Percentiles rank a stretch among this genome's conserved stretches.
phyloP scores from a whole-genome alignment of 108 stramenopile species.

The Epipyxis sp. region DNA sequence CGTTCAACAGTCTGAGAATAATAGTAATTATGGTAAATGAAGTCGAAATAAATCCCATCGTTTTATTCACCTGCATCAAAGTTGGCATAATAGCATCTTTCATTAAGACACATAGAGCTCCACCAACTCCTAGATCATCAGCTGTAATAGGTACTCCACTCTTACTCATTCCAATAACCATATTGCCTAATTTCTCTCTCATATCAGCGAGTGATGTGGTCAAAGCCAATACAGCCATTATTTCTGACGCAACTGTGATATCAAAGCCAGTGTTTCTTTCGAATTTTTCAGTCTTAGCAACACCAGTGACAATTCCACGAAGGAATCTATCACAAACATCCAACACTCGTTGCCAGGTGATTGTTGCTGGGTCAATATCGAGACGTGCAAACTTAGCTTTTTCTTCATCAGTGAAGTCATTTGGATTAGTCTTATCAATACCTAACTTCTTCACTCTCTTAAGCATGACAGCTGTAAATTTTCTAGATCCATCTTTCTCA shows the following conservation, averaged over 20 bases:
- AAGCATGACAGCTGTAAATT: slow-evolving; percentile 72
- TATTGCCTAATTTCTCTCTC: slow-evolving; percentile 80
- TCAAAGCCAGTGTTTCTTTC: slow-evolving; percentile 87
- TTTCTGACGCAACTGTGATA: slow-evolving; percentile 95
- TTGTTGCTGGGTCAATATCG: slow-evolving; percentile 84
- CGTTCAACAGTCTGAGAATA: slow-evolving; percentile 90
- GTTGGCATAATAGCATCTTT: slow-evolving; percentile 91
- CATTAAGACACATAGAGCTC: slow-evolving; percentile 93
- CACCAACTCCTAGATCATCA: slow-evolving; percentile 93
- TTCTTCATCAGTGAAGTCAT: slow-evolving; percentile 79
- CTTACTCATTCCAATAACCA: slow-evolving; percentile 73
- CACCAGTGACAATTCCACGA: slow-evolving; percentile 72
- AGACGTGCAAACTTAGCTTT: slow-evolving; percentile 72
- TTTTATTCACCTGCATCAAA: too few relatives aligned
- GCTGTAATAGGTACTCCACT: slow-evolving; percentile 73
- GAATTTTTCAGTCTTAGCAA: slow-evolving; percentile 42
- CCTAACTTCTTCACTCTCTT: slow-evolving; percentile 78
- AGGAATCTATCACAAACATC: slow-evolving; percentile 93
- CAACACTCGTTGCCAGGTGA: slow-evolving; percentile 95
- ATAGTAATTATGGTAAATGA: too few relatives aligned
- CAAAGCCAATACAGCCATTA: slow-evolving; percentile 95
- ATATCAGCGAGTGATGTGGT: slow-evolving; percentile 79
- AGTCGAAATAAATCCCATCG: too few relatives aligned
- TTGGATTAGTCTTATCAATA: slow-evolving; percentile 70
- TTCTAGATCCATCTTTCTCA: slow-evolving; percentile 48